Evolutionary conservation across 805 yeast species (phyloP).

Genomic region (Yarrowia sp.): DNA sequence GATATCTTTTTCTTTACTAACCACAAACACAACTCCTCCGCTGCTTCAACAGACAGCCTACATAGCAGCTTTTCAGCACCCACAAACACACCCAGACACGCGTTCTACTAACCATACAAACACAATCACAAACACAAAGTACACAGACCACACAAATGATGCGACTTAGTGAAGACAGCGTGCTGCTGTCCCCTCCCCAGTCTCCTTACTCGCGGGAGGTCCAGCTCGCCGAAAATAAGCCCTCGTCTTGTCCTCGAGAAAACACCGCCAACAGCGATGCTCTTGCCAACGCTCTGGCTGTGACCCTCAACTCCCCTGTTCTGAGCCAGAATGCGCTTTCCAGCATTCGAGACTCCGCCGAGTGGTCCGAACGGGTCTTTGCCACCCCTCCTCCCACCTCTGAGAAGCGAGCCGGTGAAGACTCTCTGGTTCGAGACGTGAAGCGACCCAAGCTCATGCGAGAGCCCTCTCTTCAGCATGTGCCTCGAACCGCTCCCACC

Average conservation of each 20-base stretch:
- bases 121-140: slow-evolving; percentile 2
- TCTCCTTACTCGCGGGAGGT: slow-evolving; percentile 38
- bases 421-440: slow-evolving; percentile 27
- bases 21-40: slow-evolving; percentile 4
- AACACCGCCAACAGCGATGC: slow-evolving; percentile 21
- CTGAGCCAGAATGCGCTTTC: slow-evolving; percentile 35
- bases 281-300: slow-evolving; percentile 31
- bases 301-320: slow-evolving; percentile 32
- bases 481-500: slow-evolving; percentile 34
- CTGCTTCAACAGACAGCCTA: slow-evolving; percentile 38
- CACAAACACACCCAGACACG: slow-evolving; percentile 2
- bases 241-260: slow-evolving; percentile 22
- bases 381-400: slow-evolving; percentile 37
- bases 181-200: slow-evolving; percentile 38
- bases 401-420: slow-evolving; percentile 32
- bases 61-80: slow-evolving; percentile 15
- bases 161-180: slow-evolving; percentile 33
- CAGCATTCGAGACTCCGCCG: slow-evolving; percentile 31
- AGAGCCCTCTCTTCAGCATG: slow-evolving; percentile 31
- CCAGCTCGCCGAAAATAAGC: slow-evolving; percentile 32
- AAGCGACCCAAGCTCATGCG: slow-evolving; percentile 39
- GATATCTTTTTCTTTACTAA: not conserved
- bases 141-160: not conserved
- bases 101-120: slow-evolving; percentile 4
- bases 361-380: slow-evolving; percentile 31